Evolutionary conservation across 208 protist genomes (phyloP), one percentile per base, ranked within the genome.

Genomic region (Acanthamoeba triangularis): DNA sequence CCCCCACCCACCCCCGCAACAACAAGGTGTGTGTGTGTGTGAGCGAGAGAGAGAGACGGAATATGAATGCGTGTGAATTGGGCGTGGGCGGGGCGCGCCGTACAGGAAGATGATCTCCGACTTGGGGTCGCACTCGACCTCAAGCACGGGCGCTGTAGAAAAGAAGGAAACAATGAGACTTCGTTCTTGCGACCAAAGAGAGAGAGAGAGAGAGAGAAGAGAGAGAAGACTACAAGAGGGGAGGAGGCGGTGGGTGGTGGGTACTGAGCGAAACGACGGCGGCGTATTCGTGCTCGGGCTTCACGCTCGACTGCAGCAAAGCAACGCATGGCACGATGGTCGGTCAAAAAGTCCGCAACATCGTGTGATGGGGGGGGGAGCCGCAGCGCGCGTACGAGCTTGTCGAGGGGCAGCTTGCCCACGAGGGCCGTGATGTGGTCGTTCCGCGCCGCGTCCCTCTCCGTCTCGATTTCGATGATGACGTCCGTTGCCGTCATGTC

Each of bases 41-140:
- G 52, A 0, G 52, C 2, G 14, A 18, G 6, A 18, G 49, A 52
- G 11, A 52, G 49, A 11, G 7, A 11, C 49, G 49, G 49, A 52
- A 52, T 4, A 52, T 4, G 49, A 52, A 10, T 67, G 61, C 25
- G 28, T 67, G 28, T 67, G 25, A 0, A 8, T 67, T 67, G 20
- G 25, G 25, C 11, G 25, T 37, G 25, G 33, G 11, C 30, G 28
- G 25, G 25, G 23, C 13, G 33, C 30, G 33, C 6, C 16, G 69
- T 41, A 78, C 74, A 82, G 74, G 13, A 82, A 82, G 13, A 82
- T 82, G 74, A 82, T 82, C 74, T 82, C 74, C 52, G 74, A 44
- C 20, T 16, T 7, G 37, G 74, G 33, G 7, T 54, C 35, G 20
- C 0, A 2, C 7, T 65, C 59, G 25, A 20, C 23, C 25, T 65